Percentiles rank a stretch among this genome's conserved stretches.
Conservation (phyloP, 345 rosid species). For the Capsella bursapastoris region DNA sequence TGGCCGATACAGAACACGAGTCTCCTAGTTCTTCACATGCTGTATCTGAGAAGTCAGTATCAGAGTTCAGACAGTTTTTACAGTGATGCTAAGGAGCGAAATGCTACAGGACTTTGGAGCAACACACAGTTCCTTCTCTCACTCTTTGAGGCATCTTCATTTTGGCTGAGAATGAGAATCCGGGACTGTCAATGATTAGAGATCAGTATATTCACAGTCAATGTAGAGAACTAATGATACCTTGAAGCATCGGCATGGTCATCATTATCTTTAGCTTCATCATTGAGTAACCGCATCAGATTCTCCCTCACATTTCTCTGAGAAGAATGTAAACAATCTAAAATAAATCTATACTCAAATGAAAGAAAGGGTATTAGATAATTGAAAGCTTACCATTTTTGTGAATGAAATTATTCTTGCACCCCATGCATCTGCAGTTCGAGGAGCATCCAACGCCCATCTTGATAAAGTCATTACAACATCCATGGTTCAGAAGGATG, state of each 20-base stretch:
- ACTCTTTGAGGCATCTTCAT: background rate
- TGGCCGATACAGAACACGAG: background rate
- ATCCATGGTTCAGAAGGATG: constrained; percentile 33
- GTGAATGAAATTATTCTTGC: constrained; percentile 57
- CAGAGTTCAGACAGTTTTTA: background rate
- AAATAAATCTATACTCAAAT: background rate
- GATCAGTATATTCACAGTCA: background rate
- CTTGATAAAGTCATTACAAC: constrained; percentile 45
- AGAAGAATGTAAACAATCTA: constrained; percentile 16
- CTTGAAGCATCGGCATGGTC: constrained; percentile 5
- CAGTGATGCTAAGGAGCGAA: constrained; percentile 16
- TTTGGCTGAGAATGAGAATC: constrained; percentile 6
- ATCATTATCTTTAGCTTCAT: constrained; percentile 8
- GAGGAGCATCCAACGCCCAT: constrained; percentile 78
- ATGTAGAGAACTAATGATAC: background rate
- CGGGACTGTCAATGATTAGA: background rate
- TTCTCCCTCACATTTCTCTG: constrained; percentile 23
- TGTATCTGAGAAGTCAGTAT: background rate
- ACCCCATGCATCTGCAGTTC: constrained; percentile 72
- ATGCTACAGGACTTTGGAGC: constrained; percentile 5
- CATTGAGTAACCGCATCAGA: constrained; percentile 15
- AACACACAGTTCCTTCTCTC: background rate
- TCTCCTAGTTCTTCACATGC: constrained; percentile 9
- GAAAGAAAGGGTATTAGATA: background rate
- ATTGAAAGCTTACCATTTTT: constrained; percentile 52